Evolutionary conservation across 2,329 filamentous ascomycete species (phyloP), one percentile per base, ranked within the genome.

Genomic region (Arthrobotrys musiformis): DNA sequence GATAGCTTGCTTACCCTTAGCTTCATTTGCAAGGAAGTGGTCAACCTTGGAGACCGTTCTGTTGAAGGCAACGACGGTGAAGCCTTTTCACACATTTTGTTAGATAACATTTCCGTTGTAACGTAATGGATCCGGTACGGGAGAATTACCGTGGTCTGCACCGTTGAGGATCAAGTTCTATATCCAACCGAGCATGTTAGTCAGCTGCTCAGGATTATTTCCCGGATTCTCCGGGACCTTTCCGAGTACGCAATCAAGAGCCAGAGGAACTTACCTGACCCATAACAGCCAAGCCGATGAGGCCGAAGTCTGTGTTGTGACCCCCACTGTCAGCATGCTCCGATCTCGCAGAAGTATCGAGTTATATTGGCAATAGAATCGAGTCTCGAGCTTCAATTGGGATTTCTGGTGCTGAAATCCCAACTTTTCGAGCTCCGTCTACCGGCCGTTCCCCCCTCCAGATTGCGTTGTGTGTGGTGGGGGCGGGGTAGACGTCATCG

Each of bases 41-140:
- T 98, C 94, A 85, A 99, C 95, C 90, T 99, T 99, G 86, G 93
- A 90, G 82, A 97, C 93, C 82, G 95, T 99, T 86, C 95, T 92
- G 91, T 99, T 99, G 90, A 92, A 99, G 82, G 94, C 95, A 86
- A 94, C 92, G 83, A 99, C 93, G 84, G 93, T 98, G 90, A 96
- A 98, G 83, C 94, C 80, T 81, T 61, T 33, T n/a, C n/a, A n/a
- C 42, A 24, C 3, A 37, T 17, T n/a, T 52, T 40, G 85, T 79
- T 73, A 69, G 42, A 26, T 63, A 24, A 33, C 24, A 33, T 7
- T 8, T 35, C 26, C 35, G 30, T 42, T 7, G 4, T n/a, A 30
- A 13, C 9, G 22, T n/a, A 22, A 26, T 15, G 15, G 30, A 6
- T 11, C 30, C 28, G 15, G 0, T 8, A 9, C 30, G 64, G 61